Evolutionary conservation across 495 filamentous ascomycete genomes (phyloP), one percentile per base, ranked within the genome.

Genomic region (Neurospora sp.): DNA sequence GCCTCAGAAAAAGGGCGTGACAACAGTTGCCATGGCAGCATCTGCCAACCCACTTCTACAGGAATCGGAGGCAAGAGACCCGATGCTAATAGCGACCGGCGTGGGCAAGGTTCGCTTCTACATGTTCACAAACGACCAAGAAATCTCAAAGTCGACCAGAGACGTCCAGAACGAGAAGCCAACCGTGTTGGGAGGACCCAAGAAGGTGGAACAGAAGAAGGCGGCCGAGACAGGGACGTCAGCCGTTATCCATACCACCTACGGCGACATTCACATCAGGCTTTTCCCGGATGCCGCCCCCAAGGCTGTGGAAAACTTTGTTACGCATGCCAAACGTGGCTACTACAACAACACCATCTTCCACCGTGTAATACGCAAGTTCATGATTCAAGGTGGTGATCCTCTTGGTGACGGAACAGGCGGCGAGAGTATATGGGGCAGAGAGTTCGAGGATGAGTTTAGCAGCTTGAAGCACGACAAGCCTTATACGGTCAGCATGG

Each of bases 291-390:
- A 94, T 72, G 93, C 93, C 0, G 94, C 96, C 2, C 96, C 96
- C 40, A 94, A 94, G 77, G 91, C 96, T 0, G 96, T 99, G n/a
- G 96, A 99, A 84, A 99, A 99, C 82, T 99, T 99, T 79, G 92
- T 94, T 69, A 96, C 94, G 0, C 96, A 98, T 74, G 87, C 93
- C 2, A 91, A 90, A 70, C 89, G 88, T 70, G 93, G 93, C 3
- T 98, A 98, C 82, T 99, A 98, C 85, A 97, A 98, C 82, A 92
- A 92, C 80, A 94, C 94, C 14, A 94, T 97, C 75, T 99, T 99
- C 86, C 96, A 99, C 81, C 91, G 96, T 20, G 91, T 99, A 8
- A 98, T 99, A 78, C 89, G 91, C 73, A 98, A 98, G 79, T 99
- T 99, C 83, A 99, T 99, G 96, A 97, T 99, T 72, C 89, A 93